A percentile compares a stretch with the other conserved stretches of the same genome.
Conservation (phyloP, 192 early-diverging fungal genomes). For the Kappamyces sp. region DNA sequence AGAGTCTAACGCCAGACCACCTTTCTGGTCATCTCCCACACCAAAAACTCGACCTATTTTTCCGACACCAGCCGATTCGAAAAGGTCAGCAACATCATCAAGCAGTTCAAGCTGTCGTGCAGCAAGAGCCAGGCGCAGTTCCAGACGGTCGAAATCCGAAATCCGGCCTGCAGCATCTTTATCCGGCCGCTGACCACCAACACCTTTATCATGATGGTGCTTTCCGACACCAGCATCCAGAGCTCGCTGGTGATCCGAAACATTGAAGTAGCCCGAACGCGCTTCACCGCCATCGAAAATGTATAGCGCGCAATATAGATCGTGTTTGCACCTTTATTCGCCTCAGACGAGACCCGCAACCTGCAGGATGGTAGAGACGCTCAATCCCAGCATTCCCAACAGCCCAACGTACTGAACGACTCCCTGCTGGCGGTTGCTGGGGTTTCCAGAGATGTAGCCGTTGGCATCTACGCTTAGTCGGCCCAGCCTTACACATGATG, state of each 20-base stretch:
- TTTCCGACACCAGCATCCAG: constrained; percentile 77
- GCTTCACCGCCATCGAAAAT: constrained; percentile 74
- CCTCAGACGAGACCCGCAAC: too few species aligned
- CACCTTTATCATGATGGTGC: constrained; percentile 82
- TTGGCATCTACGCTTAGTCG: too few species aligned
- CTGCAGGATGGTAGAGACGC: too few species aligned
- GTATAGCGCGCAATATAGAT: background rate
- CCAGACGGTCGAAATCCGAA: constrained; percentile 81
- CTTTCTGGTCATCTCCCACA: constrained; percentile 89
- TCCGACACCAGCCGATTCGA: constrained; percentile 78
- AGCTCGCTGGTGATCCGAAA: constrained; percentile 76
- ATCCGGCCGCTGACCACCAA: constrained; percentile 79
- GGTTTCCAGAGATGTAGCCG: too few species aligned
- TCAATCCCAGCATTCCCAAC: too few species aligned
- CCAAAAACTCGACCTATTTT: constrained; percentile 48
- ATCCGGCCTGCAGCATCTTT: constrained; percentile 64
- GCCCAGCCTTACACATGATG: constrained; percentile 21
- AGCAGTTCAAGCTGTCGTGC: constrained; percentile 84
- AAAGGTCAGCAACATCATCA: constrained; percentile 87
- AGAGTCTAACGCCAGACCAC: constrained; percentile 46
- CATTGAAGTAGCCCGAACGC: constrained; percentile 69
- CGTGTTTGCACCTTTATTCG: too few species aligned
- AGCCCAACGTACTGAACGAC: too few species aligned
- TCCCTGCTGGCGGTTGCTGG: too few species aligned
- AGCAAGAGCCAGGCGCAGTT: constrained; percentile 79